Evolutionary conservation across 257 asterid species (phyloP).

Genomic region (Salvia rosmarinus): DNA sequence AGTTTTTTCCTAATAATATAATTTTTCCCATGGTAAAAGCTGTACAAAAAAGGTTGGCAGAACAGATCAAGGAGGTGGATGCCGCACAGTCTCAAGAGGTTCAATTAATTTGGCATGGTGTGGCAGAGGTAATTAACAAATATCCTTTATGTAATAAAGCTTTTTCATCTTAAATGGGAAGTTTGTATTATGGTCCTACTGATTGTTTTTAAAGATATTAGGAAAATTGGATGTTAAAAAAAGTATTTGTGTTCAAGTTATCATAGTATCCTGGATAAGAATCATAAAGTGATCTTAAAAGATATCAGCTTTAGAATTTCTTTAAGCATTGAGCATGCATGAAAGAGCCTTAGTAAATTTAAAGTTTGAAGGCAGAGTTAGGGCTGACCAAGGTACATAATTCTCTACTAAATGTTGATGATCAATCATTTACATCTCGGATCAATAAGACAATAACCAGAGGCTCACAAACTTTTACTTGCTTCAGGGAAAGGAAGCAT

Average conservation of each 20-base stretch:
- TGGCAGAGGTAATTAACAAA: constrained; percentile 77
- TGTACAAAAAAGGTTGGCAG: constrained; percentile 65
- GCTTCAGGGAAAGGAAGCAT: not conserved
- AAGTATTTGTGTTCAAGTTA: not conserved
- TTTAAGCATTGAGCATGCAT: constrained; percentile 10
- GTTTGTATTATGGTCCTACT: not conserved
- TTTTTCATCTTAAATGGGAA: not conserved
- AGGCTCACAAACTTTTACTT: not conserved
- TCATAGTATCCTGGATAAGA: not conserved
- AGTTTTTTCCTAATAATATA: constrained; percentile 26
- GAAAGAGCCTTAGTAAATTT: not conserved
- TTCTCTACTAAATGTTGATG: not conserved
- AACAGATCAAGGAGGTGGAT: constrained; percentile 76
- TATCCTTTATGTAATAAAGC: not conserved
- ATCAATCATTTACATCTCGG: not conserved
- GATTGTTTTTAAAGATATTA: constrained; percentile 3
- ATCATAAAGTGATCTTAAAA: not conserved
- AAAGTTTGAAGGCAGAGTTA: constrained; percentile 4
- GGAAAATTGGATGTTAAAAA: constrained; percentile 15
- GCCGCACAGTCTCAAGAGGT: constrained; percentile 70
- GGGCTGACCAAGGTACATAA: not conserved
- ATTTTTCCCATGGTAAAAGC: constrained; percentile 51
- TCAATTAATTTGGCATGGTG: constrained; percentile 71
- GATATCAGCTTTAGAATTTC: not conserved
- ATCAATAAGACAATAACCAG: not conserved